A percentile compares a stretch with the other conserved stretches of the same genome.
phyloP scores from a whole-genome alignment of 345 rosid species.

The Populus simonii region DNA sequence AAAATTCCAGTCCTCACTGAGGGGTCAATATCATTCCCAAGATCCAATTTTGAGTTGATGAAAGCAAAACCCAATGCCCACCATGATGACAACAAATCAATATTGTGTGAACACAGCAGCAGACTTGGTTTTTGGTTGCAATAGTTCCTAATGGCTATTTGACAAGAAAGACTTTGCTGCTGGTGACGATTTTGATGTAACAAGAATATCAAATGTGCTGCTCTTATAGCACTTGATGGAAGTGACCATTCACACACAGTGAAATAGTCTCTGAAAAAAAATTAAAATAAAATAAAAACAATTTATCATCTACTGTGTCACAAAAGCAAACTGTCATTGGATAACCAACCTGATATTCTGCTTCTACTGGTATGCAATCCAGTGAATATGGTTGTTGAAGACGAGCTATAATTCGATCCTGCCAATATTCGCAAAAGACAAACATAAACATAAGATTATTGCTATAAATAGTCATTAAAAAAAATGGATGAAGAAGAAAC shows the following conservation, averaged over 20 bases:
- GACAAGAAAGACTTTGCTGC: not conserved
- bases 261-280: not conserved
- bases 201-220: not conserved
- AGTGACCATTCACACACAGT: not conserved
- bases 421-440: conserved; percentile 20
- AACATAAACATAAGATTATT: not conserved
- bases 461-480: not conserved
- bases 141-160: not conserved
- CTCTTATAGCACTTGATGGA: not conserved
- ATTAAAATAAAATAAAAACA: not conserved
- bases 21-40: not conserved
- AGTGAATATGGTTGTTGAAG: conserved; percentile 97
- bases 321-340: not conserved
- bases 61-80: not conserved
- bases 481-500: not conserved
- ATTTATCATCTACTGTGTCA: not conserved
- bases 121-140: not conserved
- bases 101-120: not conserved
- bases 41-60: not conserved
- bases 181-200: not conserved
- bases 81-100: not conserved
- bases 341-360: conserved; percentile 83
- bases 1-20: not conserved
- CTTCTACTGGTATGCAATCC: conserved; percentile 99
- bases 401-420: conserved; percentile 98